Conservation (phyloP, 371 early-diverging fungal species). For the Mortierella sp. region DNA sequence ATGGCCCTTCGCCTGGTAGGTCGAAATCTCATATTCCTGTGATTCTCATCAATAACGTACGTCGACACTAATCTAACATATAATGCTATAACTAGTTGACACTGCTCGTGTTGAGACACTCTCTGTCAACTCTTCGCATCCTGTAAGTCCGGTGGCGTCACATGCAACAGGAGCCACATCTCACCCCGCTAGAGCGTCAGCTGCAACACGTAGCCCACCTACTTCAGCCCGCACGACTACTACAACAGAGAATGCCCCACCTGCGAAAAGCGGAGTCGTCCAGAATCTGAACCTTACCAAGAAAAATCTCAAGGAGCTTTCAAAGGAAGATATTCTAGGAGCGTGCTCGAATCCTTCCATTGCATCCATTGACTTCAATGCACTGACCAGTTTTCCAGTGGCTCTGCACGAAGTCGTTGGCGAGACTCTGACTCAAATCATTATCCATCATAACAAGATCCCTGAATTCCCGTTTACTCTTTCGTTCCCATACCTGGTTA, state of each 20-base stretch:
- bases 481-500: slow-evolving; percentile 60
- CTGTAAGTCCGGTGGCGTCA: neutral
- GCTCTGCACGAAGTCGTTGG: slow-evolving; percentile 41
- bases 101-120: slow-evolving; percentile 24
- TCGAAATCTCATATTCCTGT: neutral
- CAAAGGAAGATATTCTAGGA: slow-evolving; percentile 41
- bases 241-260: neutral
- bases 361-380: slow-evolving; percentile 59
- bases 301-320: slow-evolving; percentile 56
- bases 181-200: neutral
- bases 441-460: slow-evolving; percentile 67
- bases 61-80: neutral
- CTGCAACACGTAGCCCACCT: neutral
- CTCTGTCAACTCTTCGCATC: slow-evolving; percentile 21
- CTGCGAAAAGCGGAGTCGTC: neutral
- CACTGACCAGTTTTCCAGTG: slow-evolving; percentile 58
- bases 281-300: slow-evolving; percentile 61
- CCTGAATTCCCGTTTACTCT: slow-evolving; percentile 56
- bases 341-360: slow-evolving; percentile 35
- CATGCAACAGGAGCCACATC: neutral
- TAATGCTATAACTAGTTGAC: neutral
- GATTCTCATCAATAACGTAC: neutral
- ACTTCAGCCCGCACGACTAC: neutral
- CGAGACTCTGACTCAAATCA: slow-evolving; percentile 58
- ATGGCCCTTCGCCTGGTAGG: slow-evolving; percentile 33